Percentiles rank a stretch among this genome's conserved stretches.
Evolutionary conservation across 306 rosid species (phyloP).

Genomic region (Purshia tridentata): DNA sequence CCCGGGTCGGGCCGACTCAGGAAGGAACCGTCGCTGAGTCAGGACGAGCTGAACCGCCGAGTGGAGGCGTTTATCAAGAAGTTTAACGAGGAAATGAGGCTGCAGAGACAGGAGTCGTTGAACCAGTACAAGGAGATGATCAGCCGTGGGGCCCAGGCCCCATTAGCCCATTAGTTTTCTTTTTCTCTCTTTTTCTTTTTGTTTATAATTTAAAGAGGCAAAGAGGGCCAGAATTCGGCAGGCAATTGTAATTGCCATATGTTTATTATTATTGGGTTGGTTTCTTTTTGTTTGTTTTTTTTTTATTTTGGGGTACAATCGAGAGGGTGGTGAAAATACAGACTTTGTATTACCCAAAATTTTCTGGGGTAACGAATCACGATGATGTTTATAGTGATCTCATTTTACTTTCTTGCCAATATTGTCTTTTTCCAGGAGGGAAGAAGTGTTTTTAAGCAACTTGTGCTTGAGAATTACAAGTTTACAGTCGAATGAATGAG

Average conservation of each 20-base stretch:
- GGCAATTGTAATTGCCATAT: background rate
- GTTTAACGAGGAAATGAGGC: conserved; percentile 87
- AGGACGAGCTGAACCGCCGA: conserved; percentile 91
- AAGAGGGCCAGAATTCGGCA: background rate
- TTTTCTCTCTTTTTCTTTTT: background rate
- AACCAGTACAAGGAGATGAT: conserved; percentile 67
- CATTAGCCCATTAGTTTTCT: background rate
- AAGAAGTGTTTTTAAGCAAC: background rate
- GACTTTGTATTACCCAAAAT: background rate
- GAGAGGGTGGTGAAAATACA: background rate
- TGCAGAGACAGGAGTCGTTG: conserved; percentile 92
- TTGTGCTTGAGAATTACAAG: too few species aligned
- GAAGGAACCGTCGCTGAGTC: conserved; percentile 77
- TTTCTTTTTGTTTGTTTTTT: background rate
- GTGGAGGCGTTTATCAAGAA: conserved; percentile 93
- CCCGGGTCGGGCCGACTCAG: conserved; percentile 40
- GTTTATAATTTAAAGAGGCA: background rate
- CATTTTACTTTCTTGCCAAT: background rate
- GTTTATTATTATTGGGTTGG: background rate
- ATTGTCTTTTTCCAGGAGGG: background rate
- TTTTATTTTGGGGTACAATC: background rate
- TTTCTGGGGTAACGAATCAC: background rate
- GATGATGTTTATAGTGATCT: background rate
- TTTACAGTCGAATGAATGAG: too few species aligned
- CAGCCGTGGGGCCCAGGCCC: conserved; percentile 31